Conservation (phyloP, 2,329 filamentous ascomycete genomes). For the Colletotrichum melonis region DNA sequence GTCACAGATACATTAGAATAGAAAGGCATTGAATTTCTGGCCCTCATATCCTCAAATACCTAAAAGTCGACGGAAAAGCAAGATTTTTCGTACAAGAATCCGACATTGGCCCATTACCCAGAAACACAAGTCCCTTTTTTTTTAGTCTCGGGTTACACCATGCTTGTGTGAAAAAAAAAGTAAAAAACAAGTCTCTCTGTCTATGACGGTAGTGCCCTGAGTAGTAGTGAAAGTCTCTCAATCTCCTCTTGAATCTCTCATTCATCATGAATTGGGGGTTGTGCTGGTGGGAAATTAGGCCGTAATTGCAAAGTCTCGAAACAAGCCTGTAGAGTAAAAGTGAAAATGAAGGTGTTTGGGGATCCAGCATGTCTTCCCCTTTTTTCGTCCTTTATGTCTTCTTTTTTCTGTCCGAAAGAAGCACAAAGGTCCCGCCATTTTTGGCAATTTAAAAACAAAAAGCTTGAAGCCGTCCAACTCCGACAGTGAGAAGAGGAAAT, state of each 20-base stretch:
- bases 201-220: conserved; percentile 36
- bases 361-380: conserved; percentile 27
- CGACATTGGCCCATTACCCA: conserved; percentile 31
- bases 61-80: conserved; percentile 19
- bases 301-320: conserved; percentile 40
- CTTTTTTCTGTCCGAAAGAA: conserved; percentile 34
- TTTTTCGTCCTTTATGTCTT: conserved; percentile 13
- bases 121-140: conserved; percentile 31
- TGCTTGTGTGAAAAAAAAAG: conserved; percentile 32
- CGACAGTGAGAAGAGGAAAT: conserved; percentile 9
- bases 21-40: background rate
- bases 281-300: conserved; percentile 13
- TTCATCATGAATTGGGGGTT: conserved; percentile 28
- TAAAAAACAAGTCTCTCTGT: conserved; percentile 34
- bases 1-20: background rate
- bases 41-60: conserved; percentile 21
- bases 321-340: conserved; percentile 37
- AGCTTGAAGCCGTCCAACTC: conserved; percentile 19
- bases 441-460: conserved; percentile 27
- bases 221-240: conserved; percentile 36
- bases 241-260: conserved; percentile 36
- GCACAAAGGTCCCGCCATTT: conserved; percentile 31
- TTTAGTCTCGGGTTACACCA: conserved; percentile 36
- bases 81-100: conserved; percentile 35
- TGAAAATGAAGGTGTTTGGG: conserved; percentile 28